Evolutionary conservation across 257 asterid species (phyloP).

Genomic region (Paulownia fortunei): DNA sequence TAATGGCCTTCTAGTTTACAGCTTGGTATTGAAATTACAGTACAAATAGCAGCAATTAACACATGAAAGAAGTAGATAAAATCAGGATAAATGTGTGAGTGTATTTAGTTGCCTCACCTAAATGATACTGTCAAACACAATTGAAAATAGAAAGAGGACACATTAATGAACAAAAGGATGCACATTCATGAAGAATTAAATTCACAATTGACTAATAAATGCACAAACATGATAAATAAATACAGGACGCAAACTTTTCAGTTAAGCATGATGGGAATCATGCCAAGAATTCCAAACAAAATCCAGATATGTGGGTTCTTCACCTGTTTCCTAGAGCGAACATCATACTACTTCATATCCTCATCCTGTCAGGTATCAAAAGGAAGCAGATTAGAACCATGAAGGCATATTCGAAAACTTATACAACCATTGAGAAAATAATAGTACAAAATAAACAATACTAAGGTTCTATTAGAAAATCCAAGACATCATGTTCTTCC

Average conservation of each 20-base stretch:
- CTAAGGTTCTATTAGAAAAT: neutral
- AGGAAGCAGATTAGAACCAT: neutral
- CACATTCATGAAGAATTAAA: neutral
- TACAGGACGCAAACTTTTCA: neutral
- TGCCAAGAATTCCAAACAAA: constrained; percentile 17
- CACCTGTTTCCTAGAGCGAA: neutral
- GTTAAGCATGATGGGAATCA: neutral
- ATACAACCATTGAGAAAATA: neutral
- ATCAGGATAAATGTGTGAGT: neutral
- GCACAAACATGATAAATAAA: neutral
- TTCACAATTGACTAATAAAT: neutral
- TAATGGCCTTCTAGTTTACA: neutral
- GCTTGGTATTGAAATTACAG: neutral
- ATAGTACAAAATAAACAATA: neutral
- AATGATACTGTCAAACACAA: neutral
- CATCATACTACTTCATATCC: neutral
- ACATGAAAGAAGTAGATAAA: constrained; percentile 1
- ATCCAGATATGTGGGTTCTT: neutral
- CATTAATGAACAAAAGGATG: neutral
- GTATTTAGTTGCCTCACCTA: neutral
- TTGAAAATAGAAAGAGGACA: neutral
- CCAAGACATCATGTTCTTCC: neutral
- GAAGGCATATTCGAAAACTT: neutral
- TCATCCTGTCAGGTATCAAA: neutral
- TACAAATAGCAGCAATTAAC: neutral